Evolutionary conservation across 2,329 filamentous ascomycete species (phyloP), one percentile per base, ranked within the genome.

Genomic region (Tolypocladium amazonense): DNA sequence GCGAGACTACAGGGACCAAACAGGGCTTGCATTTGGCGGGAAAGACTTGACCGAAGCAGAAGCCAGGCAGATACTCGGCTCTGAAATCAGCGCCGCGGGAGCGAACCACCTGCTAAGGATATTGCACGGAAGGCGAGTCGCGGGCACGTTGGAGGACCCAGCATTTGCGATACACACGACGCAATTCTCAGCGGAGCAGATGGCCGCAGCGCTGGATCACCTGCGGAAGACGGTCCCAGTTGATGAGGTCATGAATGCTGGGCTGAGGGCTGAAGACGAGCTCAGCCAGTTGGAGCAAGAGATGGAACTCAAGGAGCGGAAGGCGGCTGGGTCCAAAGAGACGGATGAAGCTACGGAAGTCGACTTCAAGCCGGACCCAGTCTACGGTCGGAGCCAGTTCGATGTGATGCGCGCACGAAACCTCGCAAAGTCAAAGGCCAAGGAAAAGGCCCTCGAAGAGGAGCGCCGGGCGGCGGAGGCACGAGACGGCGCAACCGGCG

Each of bases 91-190:
- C 61, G 68, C 75, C 0, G 63, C 66, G 4, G 66, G 69, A 6
- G 85, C 79, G 25, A 87, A 87, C 67, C 72, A 71, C 53, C 70
- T 87, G 52, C 71, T 88, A 56, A 75, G 76, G 58, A 81, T 87
- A 56, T 71, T 87, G 15, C 85, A 88, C 67, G 85, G 85, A 11
- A 79, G 84, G 41, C 77, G 85, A 47, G 83, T 88, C 27, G 83
- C 85, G 9, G 85, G 85, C 39, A 86, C 84, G 3, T 74, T 88
- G 50, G 79, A 84, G 14, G 85, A 88, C 66, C 84, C 84, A 2
- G 73, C 72, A 5, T 76, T 82, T 56, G 71, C 72, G 41, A 63
- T 72, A 33, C 79, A 83, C 63, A 84, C 82, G 35, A 71, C 71
- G 2, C 66, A 69, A 12, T 85, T 75, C 63, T 71, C 72, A 11